These are phyloP conservation scores for Murraya paniculata DNA, from an alignment of 345 rosid genomes.

Conservation along the genomic window DNA sequence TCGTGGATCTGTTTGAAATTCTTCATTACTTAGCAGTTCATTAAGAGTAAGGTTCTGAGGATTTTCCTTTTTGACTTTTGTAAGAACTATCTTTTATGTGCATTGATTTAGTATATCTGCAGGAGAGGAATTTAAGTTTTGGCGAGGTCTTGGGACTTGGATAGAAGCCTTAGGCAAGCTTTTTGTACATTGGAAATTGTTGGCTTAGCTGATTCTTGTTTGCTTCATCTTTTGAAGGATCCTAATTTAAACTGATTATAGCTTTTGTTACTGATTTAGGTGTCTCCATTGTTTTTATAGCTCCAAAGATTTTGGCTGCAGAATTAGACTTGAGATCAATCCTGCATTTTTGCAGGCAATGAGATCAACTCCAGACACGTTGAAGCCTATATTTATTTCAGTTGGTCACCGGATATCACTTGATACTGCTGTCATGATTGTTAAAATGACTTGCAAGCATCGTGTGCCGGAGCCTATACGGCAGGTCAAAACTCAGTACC, in stretches of 20 bases:
- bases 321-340: neutral
- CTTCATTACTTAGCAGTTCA: neutral
- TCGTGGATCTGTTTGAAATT: neutral
- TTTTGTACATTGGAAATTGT: neutral
- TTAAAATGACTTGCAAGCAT: slow-evolving; percentile 66
- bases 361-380: slow-evolving; percentile 49
- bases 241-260: neutral
- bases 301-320: neutral
- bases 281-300: slow-evolving; percentile 4
- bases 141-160: neutral
- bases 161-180: neutral
- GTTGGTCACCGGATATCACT: slow-evolving; percentile 81
- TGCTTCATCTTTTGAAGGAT: neutral
- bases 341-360: slow-evolving; percentile 46
- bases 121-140: neutral
- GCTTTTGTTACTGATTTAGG: slow-evolving; percentile 4
- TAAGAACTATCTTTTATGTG: neutral
- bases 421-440: slow-evolving; percentile 55
- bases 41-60: neutral
- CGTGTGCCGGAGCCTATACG: slow-evolving; percentile 90
- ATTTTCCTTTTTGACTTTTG: neutral
- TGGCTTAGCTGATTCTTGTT: neutral
- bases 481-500: slow-evolving; percentile 48
- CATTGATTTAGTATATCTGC: neutral
- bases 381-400: slow-evolving; percentile 76